Evolutionary conservation across 495 filamentous ascomycete species (phyloP), one percentile per base, ranked within the genome.

Genomic region (Penicillium cinerascens): DNA sequence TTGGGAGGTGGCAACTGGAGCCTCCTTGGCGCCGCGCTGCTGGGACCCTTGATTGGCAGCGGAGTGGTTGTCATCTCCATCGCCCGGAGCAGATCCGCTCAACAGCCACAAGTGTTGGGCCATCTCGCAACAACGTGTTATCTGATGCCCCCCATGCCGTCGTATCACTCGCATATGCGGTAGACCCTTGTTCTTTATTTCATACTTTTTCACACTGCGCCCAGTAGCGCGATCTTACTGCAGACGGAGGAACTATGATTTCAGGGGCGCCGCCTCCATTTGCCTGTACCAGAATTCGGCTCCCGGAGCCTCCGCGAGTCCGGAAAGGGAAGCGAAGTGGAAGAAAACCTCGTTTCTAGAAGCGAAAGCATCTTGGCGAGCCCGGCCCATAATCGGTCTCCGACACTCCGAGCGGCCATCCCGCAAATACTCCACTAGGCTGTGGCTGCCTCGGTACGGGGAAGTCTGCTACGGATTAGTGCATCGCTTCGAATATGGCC

Each of bases 401-500:
- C 37, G 37, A 39, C 37, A 17, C 37, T 39, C 4, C 7, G 16
- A 38, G 42, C 15, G 23, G 42, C 42, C 42, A 33, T 44, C 25
- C 42, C 44, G 44, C 29, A 37, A 29, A 47, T 35, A 37, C 18
- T 11, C 18, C 38, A 16, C 6, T 18, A 63, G 1, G 60, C 56
- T n/a, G 42, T 43, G 25, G 29, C 20, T 1, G 47, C 60, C 38
- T 57, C 33, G 17, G 22, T 20, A 21, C 21, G 36, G 17, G 55
- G 42, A 25, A 62, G 22, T 61, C 55, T 59, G 29, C 17, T 18
- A 20, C 3, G n/a, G 6, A 33, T 44, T 9, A 42, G 9, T 22
- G 27, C 21, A 41, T 22, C 18, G 29, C 9, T 21, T 25, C n/a
- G 11, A 2, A 47, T 20, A 15, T 7, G 23, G 8, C 20, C 16